Percentiles rank a stretch among this genome's conserved stretches.
Evolutionary conservation across 208 protist species (phyloP).

Genomic region (Trichomonas tenax): DNA sequence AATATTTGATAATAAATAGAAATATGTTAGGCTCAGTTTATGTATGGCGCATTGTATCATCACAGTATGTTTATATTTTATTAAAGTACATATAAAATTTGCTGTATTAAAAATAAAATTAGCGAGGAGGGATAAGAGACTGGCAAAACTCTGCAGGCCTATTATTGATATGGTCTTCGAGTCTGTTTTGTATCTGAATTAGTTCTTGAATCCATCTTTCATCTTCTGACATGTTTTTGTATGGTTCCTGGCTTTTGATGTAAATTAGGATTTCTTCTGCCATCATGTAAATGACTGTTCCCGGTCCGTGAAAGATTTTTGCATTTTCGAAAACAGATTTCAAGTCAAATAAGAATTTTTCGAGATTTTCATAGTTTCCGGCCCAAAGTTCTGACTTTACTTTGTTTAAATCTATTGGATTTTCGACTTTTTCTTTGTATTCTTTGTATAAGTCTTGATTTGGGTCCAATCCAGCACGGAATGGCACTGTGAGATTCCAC

Average conservation of each 20-base stretch:
- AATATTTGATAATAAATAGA: too few relatives aligned
- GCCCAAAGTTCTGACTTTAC: not conserved
- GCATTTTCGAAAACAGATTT: not conserved
- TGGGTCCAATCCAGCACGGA: not conserved
- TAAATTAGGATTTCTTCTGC: not conserved
- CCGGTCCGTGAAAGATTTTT: not conserved
- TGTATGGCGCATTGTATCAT: too few relatives aligned
- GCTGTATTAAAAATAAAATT: too few relatives aligned
- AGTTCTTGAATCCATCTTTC: not conserved
- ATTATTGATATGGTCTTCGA: not conserved
- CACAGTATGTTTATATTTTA: too few relatives aligned
- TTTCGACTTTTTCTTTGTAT: not conserved
- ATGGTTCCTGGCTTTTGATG: not conserved
- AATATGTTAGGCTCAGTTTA: too few relatives aligned
- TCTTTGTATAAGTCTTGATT: not conserved
- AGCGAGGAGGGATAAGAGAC: too few relatives aligned
- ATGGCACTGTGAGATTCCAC: not conserved
- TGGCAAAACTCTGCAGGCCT: not conserved
- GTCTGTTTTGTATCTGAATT: not conserved
- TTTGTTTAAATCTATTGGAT: not conserved
- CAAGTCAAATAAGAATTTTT: not conserved
- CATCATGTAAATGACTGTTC: not conserved
- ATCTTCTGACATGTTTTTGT: not conserved
- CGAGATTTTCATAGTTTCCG: not conserved
- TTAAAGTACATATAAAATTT: too few relatives aligned